A percentile compares a stretch with the other conserved stretches of the same genome.
Evolutionary conservation across 108 stramenopile genomes (phyloP).

Genomic region (Pseudonitzschia delicatissima): DNA sequence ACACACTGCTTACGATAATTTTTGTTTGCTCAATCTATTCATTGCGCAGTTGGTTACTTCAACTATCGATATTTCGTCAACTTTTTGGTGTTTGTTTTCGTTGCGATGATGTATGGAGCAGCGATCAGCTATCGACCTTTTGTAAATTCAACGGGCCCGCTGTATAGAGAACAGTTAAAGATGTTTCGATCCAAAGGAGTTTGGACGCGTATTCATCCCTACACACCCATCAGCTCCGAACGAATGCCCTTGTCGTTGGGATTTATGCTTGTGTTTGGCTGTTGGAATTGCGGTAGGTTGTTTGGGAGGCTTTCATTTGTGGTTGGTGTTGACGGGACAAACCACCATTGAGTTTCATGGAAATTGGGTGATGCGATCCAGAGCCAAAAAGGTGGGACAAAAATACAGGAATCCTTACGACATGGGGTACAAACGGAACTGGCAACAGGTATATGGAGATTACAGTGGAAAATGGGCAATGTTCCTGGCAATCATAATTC

Average conservation of each 20-base stretch:
- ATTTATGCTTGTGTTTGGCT: slow-evolving; percentile 82
- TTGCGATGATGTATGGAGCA: slow-evolving; percentile 74
- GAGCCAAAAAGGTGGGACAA: slow-evolving; percentile 28
- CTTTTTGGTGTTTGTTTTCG: slow-evolving; percentile 78
- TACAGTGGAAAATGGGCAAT: neutral
- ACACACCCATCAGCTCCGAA: slow-evolving; percentile 59
- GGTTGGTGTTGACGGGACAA: slow-evolving; percentile 70
- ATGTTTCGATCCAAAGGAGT: slow-evolving; percentile 23
- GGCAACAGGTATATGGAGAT: slow-evolving; percentile 73
- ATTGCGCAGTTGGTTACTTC: slow-evolving; percentile 81
- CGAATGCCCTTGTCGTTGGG: slow-evolving; percentile 61
- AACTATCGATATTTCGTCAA: slow-evolving; percentile 98
- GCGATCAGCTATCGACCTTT: slow-evolving; percentile 61
- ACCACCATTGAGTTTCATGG: slow-evolving; percentile 93
- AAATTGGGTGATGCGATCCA: slow-evolving; percentile 52
- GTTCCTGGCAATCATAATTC: slow-evolving; percentile 54
- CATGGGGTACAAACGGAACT: slow-evolving; percentile 64
- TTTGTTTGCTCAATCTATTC: neutral
- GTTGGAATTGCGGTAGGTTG: slow-evolving; percentile 70
- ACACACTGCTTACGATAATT: neutral
- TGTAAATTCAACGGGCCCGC: slow-evolving; percentile 29
- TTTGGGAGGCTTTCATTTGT: slow-evolving; percentile 79
- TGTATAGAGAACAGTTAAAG: slow-evolving; percentile 47
- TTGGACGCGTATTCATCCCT: slow-evolving; percentile 35
- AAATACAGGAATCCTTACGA: slow-evolving; percentile 79